phyloP scores from a whole-genome alignment of 2,329 filamentous ascomycete genomes.

The Pseudopithomyces chartarum region DNA sequence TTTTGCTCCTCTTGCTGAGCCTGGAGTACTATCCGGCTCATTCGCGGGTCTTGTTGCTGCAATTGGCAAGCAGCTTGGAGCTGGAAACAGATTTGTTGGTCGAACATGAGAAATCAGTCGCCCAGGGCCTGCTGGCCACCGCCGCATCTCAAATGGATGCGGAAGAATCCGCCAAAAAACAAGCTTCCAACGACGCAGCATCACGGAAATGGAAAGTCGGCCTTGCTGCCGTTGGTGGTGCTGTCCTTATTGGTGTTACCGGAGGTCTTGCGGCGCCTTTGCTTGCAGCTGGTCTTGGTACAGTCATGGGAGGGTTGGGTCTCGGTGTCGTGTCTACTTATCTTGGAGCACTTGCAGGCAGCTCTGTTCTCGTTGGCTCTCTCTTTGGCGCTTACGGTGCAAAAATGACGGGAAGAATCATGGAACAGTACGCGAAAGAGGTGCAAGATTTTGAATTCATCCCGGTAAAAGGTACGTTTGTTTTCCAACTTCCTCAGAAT shows the following conservation, averaged over 20 bases:
- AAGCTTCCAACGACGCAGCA: slow-evolving; percentile 67
- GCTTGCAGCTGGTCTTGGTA: slow-evolving; percentile 76
- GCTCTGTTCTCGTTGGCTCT: slow-evolving; percentile 76
- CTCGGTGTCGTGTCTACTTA: slow-evolving; percentile 77
- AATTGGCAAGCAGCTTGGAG: slow-evolving; percentile 70
- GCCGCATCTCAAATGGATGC: slow-evolving; percentile 73
- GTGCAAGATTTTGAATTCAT: slow-evolving; percentile 87
- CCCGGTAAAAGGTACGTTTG: slow-evolving; percentile 62
- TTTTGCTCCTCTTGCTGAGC: slow-evolving; percentile 73
- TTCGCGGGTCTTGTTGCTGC: slow-evolving; percentile 72
- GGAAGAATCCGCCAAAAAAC: slow-evolving; percentile 74
- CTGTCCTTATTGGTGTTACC: slow-evolving; percentile 79
- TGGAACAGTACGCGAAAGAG: slow-evolving; percentile 81
- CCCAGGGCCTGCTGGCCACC: slow-evolving; percentile 69
- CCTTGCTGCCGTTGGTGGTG: slow-evolving; percentile 82
- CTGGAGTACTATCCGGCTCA: slow-evolving; percentile 76
- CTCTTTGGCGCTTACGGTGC: slow-evolving; percentile 88
- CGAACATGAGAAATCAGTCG: slow-evolving; percentile 75
- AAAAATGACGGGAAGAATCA: slow-evolving; percentile 79
- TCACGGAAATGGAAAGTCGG: slow-evolving; percentile 78
- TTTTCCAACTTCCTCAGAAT: not conserved
- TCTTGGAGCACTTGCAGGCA: slow-evolving; percentile 79
- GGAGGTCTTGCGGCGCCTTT: slow-evolving; percentile 77
- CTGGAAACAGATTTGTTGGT: slow-evolving; percentile 67
- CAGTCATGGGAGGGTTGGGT: slow-evolving; percentile 75